Conservation (phyloP, 1,284 basidiomycete genomes). For the Xerocomus amazonicus region DNA sequence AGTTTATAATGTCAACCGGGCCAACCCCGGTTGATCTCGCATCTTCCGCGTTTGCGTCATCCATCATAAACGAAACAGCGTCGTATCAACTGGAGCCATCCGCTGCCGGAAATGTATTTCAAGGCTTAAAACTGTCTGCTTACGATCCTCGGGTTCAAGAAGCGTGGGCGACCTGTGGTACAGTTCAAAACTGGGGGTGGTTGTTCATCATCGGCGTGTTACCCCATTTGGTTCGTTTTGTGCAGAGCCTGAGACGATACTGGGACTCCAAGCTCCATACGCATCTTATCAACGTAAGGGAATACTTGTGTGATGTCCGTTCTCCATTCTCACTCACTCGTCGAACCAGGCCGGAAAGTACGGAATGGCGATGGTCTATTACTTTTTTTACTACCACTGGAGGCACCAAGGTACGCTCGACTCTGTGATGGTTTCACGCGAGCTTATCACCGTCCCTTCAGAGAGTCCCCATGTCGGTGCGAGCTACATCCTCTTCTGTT, state of each 20-base stretch:
- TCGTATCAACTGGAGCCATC: not conserved
- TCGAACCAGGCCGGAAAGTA: constrained; percentile 73
- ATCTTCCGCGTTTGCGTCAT: not conserved
- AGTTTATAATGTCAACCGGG: not conserved
- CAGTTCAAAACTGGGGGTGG: constrained; percentile 47
- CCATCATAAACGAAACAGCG: not conserved
- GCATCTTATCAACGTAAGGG: constrained; percentile 73
- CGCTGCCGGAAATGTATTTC: not conserved
- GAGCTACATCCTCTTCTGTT: constrained; percentile 60
- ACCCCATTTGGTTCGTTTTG: constrained; percentile 70
- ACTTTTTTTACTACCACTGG: constrained; percentile 73
- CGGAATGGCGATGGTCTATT: constrained; percentile 58
- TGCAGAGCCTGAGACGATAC: constrained; percentile 87
- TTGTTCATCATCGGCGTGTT: constrained; percentile 54
- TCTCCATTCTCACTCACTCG: constrained; percentile 1
- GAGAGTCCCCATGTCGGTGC: constrained; percentile 37
- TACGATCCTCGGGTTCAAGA: constrained; percentile 12
- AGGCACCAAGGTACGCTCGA: constrained; percentile 53
- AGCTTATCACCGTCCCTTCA: not conserved
- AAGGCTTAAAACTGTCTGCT: constrained; percentile 8
- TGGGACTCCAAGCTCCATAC: constrained; percentile 69
- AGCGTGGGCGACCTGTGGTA: constrained; percentile 21
- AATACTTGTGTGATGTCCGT: constrained; percentile 52
- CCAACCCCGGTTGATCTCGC: too few relatives aligned
- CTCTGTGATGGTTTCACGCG: constrained; percentile 8